Conservation (phyloP, 2,329 filamentous ascomycete genomes). For the Epichloe coenophiala region DNA sequence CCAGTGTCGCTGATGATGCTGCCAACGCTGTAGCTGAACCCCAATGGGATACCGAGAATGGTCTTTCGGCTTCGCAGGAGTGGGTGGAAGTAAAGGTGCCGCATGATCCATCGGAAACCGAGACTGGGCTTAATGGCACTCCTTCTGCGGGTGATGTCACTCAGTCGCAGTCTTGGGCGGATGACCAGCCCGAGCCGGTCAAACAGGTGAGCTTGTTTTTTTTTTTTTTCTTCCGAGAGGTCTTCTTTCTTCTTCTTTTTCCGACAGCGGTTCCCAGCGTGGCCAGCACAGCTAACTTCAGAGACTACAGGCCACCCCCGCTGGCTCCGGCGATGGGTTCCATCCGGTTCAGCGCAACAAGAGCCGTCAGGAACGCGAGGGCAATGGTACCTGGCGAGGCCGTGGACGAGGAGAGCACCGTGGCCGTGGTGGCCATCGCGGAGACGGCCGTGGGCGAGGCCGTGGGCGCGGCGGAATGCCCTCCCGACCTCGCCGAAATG, state of each 20-base stretch:
- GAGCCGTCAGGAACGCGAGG: slow-evolving; percentile 39
- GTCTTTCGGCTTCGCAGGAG: slow-evolving; percentile 41
- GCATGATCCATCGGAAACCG: slow-evolving; percentile 60
- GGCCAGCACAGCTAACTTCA: background rate
- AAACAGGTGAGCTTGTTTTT: slow-evolving; percentile 25
- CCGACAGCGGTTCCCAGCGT: background rate
- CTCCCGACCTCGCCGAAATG: slow-evolving; percentile 23
- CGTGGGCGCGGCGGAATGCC: slow-evolving; percentile 25
- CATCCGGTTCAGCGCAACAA: slow-evolving; percentile 54
- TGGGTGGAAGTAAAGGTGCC: slow-evolving; percentile 61
- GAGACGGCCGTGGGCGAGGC: slow-evolving; percentile 30
- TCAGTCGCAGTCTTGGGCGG: slow-evolving; percentile 63
- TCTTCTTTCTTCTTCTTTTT: background rate
- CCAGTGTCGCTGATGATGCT: slow-evolving; percentile 36
- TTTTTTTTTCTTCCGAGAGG: background rate
- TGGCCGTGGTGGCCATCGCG: slow-evolving; percentile 37
- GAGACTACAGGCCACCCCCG: slow-evolving; percentile 21
- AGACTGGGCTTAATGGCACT: slow-evolving; percentile 49
- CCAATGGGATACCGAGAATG: slow-evolving; percentile 46
- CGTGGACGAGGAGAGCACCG: slow-evolving; percentile 35
- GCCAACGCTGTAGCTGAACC: slow-evolving; percentile 50
- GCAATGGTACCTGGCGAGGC: slow-evolving; percentile 25
- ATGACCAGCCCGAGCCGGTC: slow-evolving; percentile 52
- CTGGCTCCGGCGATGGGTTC: slow-evolving; percentile 51
- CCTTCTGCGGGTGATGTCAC: slow-evolving; percentile 33